phyloP scores from a whole-genome alignment of 1,284 basidiomycete genomes.

The Fomitiporia mediterranea region DNA sequence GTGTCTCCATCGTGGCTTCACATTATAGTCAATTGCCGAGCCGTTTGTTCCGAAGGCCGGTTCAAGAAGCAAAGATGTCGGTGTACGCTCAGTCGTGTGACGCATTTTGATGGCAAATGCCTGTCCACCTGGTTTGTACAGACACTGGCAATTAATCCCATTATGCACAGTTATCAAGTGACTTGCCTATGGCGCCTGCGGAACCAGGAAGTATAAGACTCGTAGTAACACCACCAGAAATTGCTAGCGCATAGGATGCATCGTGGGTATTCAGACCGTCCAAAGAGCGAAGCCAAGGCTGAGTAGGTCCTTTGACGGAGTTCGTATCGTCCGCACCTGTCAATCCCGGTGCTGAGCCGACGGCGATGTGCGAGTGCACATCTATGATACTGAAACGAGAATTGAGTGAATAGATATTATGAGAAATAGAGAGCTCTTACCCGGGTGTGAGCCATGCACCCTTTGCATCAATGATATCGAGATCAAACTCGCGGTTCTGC shows the following conservation, averaged over 20 bases:
- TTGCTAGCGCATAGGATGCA: constrained; percentile 28
- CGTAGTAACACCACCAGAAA: constrained; percentile 38
- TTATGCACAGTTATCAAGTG: constrained; percentile 4
- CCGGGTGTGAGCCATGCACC: constrained; percentile 26
- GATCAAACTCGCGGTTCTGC: constrained; percentile 6
- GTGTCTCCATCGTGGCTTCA: constrained; percentile 24
- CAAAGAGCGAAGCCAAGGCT: constrained; percentile 36
- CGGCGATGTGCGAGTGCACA: constrained; percentile 47
- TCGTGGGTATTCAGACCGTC: constrained; percentile 40
- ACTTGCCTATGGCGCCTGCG: constrained; percentile 34
- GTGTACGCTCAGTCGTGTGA: constrained; percentile 27
- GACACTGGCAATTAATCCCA: not conserved
- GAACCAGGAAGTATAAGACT: constrained; percentile 38
- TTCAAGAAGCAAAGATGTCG: constrained; percentile 30
- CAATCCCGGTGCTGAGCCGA: constrained; percentile 35
- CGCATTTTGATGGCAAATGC: constrained; percentile 38
- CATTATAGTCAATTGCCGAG: constrained; percentile 14
- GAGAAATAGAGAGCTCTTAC: constrained; percentile 3
- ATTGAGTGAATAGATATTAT: not conserved
- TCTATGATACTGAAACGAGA: constrained; percentile 34
- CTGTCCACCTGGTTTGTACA: constrained; percentile 29
- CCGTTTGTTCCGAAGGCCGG: constrained; percentile 26
- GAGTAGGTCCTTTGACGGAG: constrained; percentile 27
- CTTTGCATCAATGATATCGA: constrained; percentile 18
- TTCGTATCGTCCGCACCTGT: constrained; percentile 31